Evolutionary conservation across 441 rosid species (phyloP), one percentile per base, ranked within the genome.

Genomic region (Viola pubescens): DNA sequence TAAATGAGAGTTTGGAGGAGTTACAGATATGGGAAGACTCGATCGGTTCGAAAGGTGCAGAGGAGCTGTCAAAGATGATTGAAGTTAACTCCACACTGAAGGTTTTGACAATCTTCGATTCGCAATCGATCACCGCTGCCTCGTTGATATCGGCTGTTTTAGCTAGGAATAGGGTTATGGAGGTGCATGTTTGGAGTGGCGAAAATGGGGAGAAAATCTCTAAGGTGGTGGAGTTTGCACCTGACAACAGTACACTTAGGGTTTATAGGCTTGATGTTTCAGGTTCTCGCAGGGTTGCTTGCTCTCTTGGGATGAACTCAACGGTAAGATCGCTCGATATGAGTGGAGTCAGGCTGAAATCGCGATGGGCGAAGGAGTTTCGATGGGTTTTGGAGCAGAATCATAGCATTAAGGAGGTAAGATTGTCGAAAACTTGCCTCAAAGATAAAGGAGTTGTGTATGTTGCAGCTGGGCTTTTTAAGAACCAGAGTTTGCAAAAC

Each of bases 11-110:
- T 62, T 61, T 89, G 79, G 96, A 94, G 59, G 98, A 90, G 76
- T 51, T 88, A 70, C 97, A 90, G 78, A 85, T 94, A 75, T 86
- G 95, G 96, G 95, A 94, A 44, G 96, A 90, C 66, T 90, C 96
- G 0, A 86, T 86, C 14, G 95, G 97, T 52, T 77, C 86, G 0
- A 85, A 74, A 71, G 97, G 96, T n/a, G 96, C 96, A 0, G 96
- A 94, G 75, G 96, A 94, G 76, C 86, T 94, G 16, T 83, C 96
- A 0, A 85, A 79, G 74, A 94, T 94, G 99, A 94, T 94, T 37
- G 94, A 90, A 82, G 81, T 66, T 3, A 89, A 94, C 77, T 86
- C 89, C 37, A 81, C 81, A 34, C 71, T 90, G 74, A 94, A 81
- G 67, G 69, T 81, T 37, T 53, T 88, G 80, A 90, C 88, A 13